These are phyloP conservation scores for Fonsecaea multimorphosa DNA, from an alignment of 2,329 filamentous ascomycete species.

Conservation along the genomic window DNA sequence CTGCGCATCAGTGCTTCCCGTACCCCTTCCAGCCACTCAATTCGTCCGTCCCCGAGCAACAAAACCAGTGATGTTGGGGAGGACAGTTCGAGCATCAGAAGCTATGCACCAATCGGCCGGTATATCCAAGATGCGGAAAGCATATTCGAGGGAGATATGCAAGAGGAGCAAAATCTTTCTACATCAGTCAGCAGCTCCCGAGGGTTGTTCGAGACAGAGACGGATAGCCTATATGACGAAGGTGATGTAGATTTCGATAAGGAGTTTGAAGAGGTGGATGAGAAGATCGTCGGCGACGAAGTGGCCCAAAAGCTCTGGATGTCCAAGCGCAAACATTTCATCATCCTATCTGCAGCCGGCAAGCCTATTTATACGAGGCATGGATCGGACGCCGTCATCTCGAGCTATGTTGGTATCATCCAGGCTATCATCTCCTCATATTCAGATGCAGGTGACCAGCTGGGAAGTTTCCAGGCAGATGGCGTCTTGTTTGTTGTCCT, in stretches of 20 bases:
- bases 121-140: slow-evolving; percentile 77
- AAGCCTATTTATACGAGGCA: slow-evolving; percentile 98
- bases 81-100: slow-evolving; percentile 57
- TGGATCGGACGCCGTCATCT: slow-evolving; percentile 86
- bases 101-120: slow-evolving; percentile 61
- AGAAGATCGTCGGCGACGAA: slow-evolving; percentile 64
- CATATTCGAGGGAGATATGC: slow-evolving; percentile 73
- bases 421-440: slow-evolving; percentile 99
- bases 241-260: slow-evolving; percentile 70
- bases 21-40: slow-evolving; percentile 40
- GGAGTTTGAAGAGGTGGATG: slow-evolving; percentile 71
- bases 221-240: slow-evolving; percentile 47
- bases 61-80: slow-evolving; percentile 58
- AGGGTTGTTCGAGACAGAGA: slow-evolving; percentile 41
- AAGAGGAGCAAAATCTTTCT: slow-evolving; percentile 39
- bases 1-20: slow-evolving; percentile 60
- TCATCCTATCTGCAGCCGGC: slow-evolving; percentile 93
- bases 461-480: slow-evolving; percentile 86
- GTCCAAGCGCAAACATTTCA: slow-evolving; percentile 92
- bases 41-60: slow-evolving; percentile 50
- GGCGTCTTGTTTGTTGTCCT: slow-evolving; percentile 83
- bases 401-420: slow-evolving; percentile 90
- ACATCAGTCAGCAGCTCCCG: slow-evolving; percentile 49
- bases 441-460: slow-evolving; percentile 75
- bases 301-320: slow-evolving; percentile 79